Base-by-base conservation (phyloP, 1,284 basidiomycete genomes). In the Schizophyllum amplum region DNA sequence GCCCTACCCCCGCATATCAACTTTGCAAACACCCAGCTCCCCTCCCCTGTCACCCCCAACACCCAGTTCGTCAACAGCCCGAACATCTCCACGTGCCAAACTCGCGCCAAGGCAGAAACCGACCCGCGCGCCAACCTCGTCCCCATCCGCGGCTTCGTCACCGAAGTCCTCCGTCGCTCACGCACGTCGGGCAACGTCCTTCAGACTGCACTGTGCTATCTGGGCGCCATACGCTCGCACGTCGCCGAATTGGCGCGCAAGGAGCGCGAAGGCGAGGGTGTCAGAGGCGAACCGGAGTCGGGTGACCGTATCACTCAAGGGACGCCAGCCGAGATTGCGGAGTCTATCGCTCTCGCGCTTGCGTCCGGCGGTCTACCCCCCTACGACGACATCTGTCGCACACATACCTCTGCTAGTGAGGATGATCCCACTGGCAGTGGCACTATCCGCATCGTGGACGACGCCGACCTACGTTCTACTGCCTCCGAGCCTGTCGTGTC, bases 141-240 rank as follows among this genome's bases (percentile, higher is more conserved):
- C 5, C 83, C 86, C 9, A 79, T 90, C 62, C 83, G 80, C 63
- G 75, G 78, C 4, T 90, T 90, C 61, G 86, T 91, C 17, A 85
- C 88, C 66, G 86, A 91, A 68, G 86, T 90, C 6, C 76, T 90
- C 24, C 77, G 84, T 54, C 83, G 87, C 24, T 90, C 87, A 17
- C 78, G 84, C 54, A 90, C 87, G 0, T 88, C 88, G 9, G 85
- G 83, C 21, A 81, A 76, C 51, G 85, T 90, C 15, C 75, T 91
- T 5, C 87, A 91, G 67, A 87, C 87, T 0, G 89, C 87, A 0
- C 71, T 91, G 0, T 91, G 88, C 67, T 91, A 90, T 64, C 72
- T 91, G 24, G 86, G 90, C 67, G 88, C 86, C 2, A 77, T 90
- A 21, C 82, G 86, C 7, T 64, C 71, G 23, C 87, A 83, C 69